These are phyloP conservation scores for Fomitopsis serialis DNA, from an alignment of 768 basidiomycete species.

Conservation along the genomic window DNA sequence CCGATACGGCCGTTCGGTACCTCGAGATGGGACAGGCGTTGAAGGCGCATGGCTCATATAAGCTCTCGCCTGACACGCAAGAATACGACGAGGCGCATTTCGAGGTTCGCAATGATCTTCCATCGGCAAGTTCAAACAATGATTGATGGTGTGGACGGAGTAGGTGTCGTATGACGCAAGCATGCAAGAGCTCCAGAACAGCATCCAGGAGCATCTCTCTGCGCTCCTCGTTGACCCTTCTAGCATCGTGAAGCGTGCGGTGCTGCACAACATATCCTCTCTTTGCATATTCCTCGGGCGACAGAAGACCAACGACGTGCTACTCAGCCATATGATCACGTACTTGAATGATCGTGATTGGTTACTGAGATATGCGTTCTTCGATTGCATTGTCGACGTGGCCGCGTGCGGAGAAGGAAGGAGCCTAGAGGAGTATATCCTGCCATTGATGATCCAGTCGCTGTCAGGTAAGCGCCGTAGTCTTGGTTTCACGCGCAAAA, in stretches of 20 bases:
- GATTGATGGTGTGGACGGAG: not conserved
- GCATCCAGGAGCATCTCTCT: slow-evolving; percentile 83
- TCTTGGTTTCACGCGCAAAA: not conserved
- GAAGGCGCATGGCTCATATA: slow-evolving; percentile 75
- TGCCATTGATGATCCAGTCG: slow-evolving; percentile 96
- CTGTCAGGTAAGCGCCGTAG: slow-evolving; percentile 59
- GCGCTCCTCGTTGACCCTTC: slow-evolving; percentile 85
- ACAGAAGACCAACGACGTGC: slow-evolving; percentile 90
- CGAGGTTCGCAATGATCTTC: slow-evolving; percentile 46
- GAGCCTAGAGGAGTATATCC: slow-evolving; percentile 91
- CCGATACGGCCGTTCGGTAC: slow-evolving; percentile 82
- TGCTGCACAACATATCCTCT: slow-evolving; percentile 79
- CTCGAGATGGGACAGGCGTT: slow-evolving; percentile 92
- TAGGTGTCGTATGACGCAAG: slow-evolving; percentile 90
- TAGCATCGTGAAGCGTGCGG: slow-evolving; percentile 85
- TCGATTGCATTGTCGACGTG: slow-evolving; percentile 93
- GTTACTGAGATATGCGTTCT: slow-evolving; percentile 86
- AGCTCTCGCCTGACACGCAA: slow-evolving; percentile 53
- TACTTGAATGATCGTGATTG: slow-evolving; percentile 90
- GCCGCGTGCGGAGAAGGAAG: slow-evolving; percentile 89
- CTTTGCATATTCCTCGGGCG: slow-evolving; percentile 92
- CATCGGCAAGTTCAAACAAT: not conserved
- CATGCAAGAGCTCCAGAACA: slow-evolving; percentile 77
- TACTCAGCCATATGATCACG: slow-evolving; percentile 84
- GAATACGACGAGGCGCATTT: slow-evolving; percentile 77